Conservation (phyloP, 352 stramenopile species). For the Globisporangium paroecandrum region DNA sequence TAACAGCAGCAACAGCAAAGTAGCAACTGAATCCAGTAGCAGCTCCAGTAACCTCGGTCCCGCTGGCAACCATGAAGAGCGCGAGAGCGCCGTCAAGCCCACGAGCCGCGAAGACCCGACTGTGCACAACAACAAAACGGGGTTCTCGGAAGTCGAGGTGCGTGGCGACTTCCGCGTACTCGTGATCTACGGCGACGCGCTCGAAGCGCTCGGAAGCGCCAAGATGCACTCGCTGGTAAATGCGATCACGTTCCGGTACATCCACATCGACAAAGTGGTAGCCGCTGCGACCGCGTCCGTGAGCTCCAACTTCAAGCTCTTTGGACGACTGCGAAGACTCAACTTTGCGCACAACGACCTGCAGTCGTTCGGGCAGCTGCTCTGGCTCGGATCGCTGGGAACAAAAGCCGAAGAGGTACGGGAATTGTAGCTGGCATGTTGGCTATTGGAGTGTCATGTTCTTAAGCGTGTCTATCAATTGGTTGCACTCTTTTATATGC, state of each 20-base stretch:
- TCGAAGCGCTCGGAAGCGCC: conserved; percentile 55
- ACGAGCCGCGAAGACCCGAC: conserved; percentile 45
- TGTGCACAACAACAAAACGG: conserved; percentile 46
- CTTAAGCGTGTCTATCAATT: too few species aligned
- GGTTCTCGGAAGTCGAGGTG: conserved; percentile 73
- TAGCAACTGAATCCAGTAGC: not conserved
- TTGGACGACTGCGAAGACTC: conserved; percentile 46
- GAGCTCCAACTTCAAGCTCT: conserved; percentile 55
- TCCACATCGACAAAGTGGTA: conserved; percentile 43
- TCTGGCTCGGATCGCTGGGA: conserved; percentile 50
- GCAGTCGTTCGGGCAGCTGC: conserved; percentile 54
- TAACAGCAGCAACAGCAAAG: conserved; percentile 10
- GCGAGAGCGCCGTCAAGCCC: conserved; percentile 26
- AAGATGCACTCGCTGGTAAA: conserved; percentile 55
- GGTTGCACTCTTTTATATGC: too few species aligned
- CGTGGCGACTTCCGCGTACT: conserved; percentile 65
- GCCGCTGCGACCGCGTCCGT: conserved; percentile 27
- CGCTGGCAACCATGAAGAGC: conserved; percentile 23
- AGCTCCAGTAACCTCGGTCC: not conserved
- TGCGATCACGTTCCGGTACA: conserved; percentile 63
- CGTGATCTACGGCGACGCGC: conserved; percentile 60
- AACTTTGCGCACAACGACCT: conserved; percentile 73
- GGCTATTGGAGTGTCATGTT: too few species aligned
- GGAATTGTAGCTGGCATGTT: too few species aligned
- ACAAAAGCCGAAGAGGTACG: conserved; percentile 63